Conservation (phyloP, 2,329 filamentous ascomycete genomes). For the Paraphoma sp. region DNA sequence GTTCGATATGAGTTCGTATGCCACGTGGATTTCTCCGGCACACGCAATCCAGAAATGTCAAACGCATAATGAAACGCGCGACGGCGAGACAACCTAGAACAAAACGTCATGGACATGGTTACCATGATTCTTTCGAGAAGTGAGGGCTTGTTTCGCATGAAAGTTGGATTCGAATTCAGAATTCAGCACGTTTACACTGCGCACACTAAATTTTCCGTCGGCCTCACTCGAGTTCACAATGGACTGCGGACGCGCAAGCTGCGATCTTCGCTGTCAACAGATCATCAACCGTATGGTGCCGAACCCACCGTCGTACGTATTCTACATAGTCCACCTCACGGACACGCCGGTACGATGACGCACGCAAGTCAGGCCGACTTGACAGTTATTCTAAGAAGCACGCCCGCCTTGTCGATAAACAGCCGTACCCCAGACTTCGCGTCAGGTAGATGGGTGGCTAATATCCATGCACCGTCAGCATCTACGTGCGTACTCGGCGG, state of each 20-base stretch:
- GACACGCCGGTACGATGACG: neutral
- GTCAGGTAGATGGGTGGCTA: neutral
- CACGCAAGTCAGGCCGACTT: neutral
- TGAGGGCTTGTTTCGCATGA: neutral
- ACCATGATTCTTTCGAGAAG: neutral
- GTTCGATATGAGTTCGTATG: neutral
- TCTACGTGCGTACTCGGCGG: neutral
- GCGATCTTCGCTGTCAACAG: neutral
- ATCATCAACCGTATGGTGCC: neutral
- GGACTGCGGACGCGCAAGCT: neutral
- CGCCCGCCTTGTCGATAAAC: neutral
- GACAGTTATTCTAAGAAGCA: neutral
- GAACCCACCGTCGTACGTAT: neutral
- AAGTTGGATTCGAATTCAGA: neutral
- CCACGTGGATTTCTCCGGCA: neutral
- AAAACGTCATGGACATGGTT: neutral
- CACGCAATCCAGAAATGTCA: neutral
- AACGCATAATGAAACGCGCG: neutral
- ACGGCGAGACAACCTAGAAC: neutral
- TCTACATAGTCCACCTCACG: no score
- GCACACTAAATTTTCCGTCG: no score
- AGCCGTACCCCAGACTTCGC: neutral
- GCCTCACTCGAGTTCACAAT: no score
- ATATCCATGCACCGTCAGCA: neutral
- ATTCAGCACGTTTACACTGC: no score